Evolutionary conservation across 2,329 filamentous ascomycete species (phyloP).

Genomic region (Fusarium odoratissimum): DNA sequence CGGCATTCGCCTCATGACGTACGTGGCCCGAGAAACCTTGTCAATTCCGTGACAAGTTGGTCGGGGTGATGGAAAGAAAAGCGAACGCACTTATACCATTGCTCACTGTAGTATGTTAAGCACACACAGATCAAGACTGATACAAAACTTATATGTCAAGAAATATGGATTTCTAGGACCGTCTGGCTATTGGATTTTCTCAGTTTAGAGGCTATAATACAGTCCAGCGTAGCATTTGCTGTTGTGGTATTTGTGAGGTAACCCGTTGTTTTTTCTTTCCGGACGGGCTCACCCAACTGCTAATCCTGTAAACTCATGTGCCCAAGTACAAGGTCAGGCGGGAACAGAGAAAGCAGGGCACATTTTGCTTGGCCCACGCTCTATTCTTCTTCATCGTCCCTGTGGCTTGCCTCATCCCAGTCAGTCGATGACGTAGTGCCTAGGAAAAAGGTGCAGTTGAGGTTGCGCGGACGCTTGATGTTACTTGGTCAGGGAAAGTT

Average conservation of each 20-base stretch:
- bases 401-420: slow-evolving; percentile 36
- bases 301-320: slow-evolving; percentile 17
- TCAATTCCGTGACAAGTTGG: not conserved
- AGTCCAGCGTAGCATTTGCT: not conserved
- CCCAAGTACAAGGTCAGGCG: slow-evolving; percentile 22
- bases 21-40: slow-evolving; percentile 27
- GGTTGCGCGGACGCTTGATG: slow-evolving; percentile 22
- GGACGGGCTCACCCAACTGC: not conserved
- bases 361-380: slow-evolving; percentile 33
- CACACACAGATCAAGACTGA: not conserved
- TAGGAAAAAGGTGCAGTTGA: slow-evolving; percentile 36
- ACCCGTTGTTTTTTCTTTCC: not conserved
- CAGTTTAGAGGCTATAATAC: not conserved
- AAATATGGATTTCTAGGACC: not conserved
- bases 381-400: slow-evolving; percentile 20
- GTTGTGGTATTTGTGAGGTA: not conserved
- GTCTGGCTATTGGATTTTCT: fast-evolving
- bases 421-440: slow-evolving; percentile 51
- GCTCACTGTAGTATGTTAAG: not conserved
- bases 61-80: not conserved
- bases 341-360: slow-evolving; percentile 36
- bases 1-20: slow-evolving; percentile 39
- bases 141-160: not conserved
- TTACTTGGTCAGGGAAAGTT: slow-evolving; percentile 39
- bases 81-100: not conserved